A percentile compares a stretch with the other conserved stretches of the same genome.
Conservation (phyloP, 2,329 filamentous ascomycete species). For the Chrysoporthe puriensis region DNA sequence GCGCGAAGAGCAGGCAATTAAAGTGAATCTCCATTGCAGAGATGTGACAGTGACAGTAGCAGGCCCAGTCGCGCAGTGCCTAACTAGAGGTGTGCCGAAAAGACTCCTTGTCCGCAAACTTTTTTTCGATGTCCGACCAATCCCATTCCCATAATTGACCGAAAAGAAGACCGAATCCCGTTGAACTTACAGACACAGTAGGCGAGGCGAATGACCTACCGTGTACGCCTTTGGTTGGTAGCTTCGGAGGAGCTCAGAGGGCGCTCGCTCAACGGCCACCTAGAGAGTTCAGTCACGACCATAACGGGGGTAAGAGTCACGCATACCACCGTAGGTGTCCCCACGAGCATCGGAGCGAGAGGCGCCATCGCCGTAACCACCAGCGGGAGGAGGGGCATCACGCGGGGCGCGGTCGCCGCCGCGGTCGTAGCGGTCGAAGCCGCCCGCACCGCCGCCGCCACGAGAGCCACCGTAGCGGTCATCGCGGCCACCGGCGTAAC, state of each 20-base stretch:
- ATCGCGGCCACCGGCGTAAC: slow-evolving; percentile 41
- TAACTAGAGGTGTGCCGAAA: slow-evolving; percentile 28
- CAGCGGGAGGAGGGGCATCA: slow-evolving; percentile 34
- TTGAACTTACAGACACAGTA: slow-evolving; percentile 23
- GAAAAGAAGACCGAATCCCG: slow-evolving; percentile 26
- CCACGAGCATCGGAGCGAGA: slow-evolving; percentile 35
- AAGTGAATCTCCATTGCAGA: slow-evolving; percentile 27
- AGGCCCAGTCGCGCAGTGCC: slow-evolving; percentile 30
- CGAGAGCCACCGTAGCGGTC: slow-evolving; percentile 24
- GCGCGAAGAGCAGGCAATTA: slow-evolving; percentile 25
- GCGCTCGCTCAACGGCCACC: slow-evolving; percentile 28
- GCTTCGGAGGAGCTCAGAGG: slow-evolving; percentile 17
- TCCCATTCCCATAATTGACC: slow-evolving; percentile 24
- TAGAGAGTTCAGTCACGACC: slow-evolving; percentile 29
- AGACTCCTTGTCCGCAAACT: slow-evolving; percentile 28
- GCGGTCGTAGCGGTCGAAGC: slow-evolving; percentile 22
- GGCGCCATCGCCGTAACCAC: slow-evolving; percentile 36
- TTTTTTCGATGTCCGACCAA: slow-evolving; percentile 28
- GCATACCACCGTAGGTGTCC: slow-evolving; percentile 37
- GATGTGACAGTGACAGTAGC: slow-evolving; percentile 22
- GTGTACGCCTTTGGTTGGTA: slow-evolving; percentile 12
- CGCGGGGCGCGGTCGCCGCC: slow-evolving; percentile 35
- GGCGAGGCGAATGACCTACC: slow-evolving; percentile 25
- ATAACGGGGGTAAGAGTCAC: slow-evolving; percentile 24
- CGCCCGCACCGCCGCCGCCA: slow-evolving; percentile 23